Evolutionary conservation across 2,329 filamentous ascomycete genomes (phyloP).

Genomic region (Orbilia ellipsospora): DNA sequence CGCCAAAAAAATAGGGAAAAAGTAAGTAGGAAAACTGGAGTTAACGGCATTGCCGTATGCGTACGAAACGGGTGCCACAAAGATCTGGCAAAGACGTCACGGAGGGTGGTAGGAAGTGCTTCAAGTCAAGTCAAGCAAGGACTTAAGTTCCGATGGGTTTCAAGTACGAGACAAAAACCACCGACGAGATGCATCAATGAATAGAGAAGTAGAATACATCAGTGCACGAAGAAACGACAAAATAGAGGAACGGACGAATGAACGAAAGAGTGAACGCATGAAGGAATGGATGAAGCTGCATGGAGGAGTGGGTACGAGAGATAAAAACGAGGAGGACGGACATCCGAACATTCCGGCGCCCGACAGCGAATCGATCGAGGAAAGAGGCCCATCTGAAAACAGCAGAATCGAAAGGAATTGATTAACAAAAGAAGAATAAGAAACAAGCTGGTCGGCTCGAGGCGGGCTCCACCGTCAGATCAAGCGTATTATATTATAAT

Average conservation of each 20-base stretch:
- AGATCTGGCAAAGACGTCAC: neutral
- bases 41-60: neutral
- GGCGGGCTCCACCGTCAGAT: constrained; percentile 13
- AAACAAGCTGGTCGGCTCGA: constrained; percentile 1
- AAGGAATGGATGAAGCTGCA: constrained; percentile 9
- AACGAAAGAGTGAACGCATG: no score
- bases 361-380: constrained; percentile 18
- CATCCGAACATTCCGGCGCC: constrained; percentile 53
- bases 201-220: no score
- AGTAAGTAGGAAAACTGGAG: neutral
- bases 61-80: neutral
- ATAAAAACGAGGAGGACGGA: neutral
- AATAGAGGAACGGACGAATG: neutral
- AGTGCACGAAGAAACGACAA: neutral
- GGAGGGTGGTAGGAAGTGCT: neutral
- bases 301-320: neutral
- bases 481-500: neutral
- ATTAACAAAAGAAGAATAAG: constrained; percentile 1
- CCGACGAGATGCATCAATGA: neutral
- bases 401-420: neutral
- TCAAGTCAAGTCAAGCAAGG: no score
- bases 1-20: neutral
- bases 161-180: no score
- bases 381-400: neutral
- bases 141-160: no score